Evolutionary conservation across 2,329 filamentous ascomycete genomes (phyloP).

Genomic region (Alternaria brassicicola): DNA sequence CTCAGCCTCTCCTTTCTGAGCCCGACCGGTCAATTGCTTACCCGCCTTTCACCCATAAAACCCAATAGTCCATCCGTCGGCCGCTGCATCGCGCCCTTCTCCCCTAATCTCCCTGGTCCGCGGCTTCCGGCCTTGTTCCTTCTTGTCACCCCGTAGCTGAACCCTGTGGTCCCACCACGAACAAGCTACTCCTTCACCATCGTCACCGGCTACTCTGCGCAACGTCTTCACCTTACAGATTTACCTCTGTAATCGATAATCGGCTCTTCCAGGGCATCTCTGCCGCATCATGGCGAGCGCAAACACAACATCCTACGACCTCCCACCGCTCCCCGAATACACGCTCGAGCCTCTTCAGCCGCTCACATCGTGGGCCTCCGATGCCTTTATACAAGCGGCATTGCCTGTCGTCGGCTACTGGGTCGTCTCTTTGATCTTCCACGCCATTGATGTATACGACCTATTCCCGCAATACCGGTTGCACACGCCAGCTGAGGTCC

Average conservation of each 20-base stretch:
- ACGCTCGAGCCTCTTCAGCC: slow-evolving; percentile 71
- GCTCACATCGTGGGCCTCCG: slow-evolving; percentile 77
- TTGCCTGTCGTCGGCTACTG: slow-evolving; percentile 87
- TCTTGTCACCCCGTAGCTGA: slow-evolving; percentile 11
- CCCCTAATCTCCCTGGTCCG: slow-evolving; percentile 38
- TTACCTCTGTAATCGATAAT: slow-evolving; percentile 9
- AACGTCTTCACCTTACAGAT: neutral
- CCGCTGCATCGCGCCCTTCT: slow-evolving; percentile 24
- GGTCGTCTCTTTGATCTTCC: slow-evolving; percentile 83
- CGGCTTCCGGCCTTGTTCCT: slow-evolving; percentile 31
- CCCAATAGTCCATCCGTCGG: neutral
- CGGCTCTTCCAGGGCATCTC: slow-evolving; percentile 5
- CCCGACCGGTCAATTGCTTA: slow-evolving; percentile 5
- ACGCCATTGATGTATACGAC: slow-evolving; percentile 83
- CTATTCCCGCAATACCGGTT: slow-evolving; percentile 89
- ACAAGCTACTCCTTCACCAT: slow-evolving; percentile 5
- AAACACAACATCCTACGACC: slow-evolving; percentile 58
- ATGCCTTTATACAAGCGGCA: slow-evolving; percentile 77
- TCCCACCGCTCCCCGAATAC: slow-evolving; percentile 88
- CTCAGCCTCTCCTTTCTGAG: slow-evolving; percentile 43
- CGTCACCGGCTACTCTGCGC: neutral
- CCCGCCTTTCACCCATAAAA: neutral
- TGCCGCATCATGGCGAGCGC: slow-evolving; percentile 53
- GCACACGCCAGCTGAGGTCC: slow-evolving; percentile 90
- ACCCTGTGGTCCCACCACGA: slow-evolving; percentile 8